phyloP scores from a whole-genome alignment of 768 basidiomycete species.

The Hypholoma sublateritium region DNA sequence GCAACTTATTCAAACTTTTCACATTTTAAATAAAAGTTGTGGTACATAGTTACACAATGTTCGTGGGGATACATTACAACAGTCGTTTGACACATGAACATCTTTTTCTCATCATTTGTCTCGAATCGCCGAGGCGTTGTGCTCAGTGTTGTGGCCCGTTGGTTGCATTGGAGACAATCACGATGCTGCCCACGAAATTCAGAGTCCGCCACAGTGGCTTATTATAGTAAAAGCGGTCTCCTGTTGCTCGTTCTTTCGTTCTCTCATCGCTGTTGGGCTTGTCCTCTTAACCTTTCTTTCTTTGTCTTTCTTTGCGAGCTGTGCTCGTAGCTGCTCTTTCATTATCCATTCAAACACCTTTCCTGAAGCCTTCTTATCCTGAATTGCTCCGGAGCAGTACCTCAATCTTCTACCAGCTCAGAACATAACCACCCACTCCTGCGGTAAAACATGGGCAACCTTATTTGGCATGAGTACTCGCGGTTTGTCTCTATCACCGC shows the following conservation, averaged over 20 bases:
- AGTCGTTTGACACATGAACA: too few relatives aligned
- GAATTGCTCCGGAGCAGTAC: slow-evolving; percentile 21
- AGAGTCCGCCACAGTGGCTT: slow-evolving; percentile 19
- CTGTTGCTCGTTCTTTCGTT: slow-evolving; percentile 17
- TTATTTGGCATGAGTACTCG: slow-evolving; percentile 80
- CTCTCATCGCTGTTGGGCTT: slow-evolving; percentile 17
- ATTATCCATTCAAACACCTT: slow-evolving; percentile 27
- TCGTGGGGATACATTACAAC: too few relatives aligned
- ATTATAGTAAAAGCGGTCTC: slow-evolving; percentile 9
- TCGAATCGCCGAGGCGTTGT: background rate
- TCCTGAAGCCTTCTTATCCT: slow-evolving; percentile 22
- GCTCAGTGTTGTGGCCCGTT: background rate
- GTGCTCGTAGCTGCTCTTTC: slow-evolving; percentile 30
- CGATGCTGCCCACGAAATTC: slow-evolving; percentile 6
- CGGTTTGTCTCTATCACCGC: slow-evolving; percentile 69
- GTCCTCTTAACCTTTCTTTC: slow-evolving; percentile 19
- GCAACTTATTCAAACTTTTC: background rate
- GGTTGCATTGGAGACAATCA: slow-evolving; percentile 18
- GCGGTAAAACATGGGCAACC: slow-evolving; percentile 62
- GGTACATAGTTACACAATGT: too few relatives aligned
- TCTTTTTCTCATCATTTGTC: background rate
- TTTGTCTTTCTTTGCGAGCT: slow-evolving; percentile 29
- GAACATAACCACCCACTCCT: slow-evolving; percentile 6
- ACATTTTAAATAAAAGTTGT: too few relatives aligned
- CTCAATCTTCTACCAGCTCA: slow-evolving; percentile 15